These are phyloP conservation scores for Wallacemonas sp. DNA, from an alignment of 208 protist genomes.

Conservation along the genomic window DNA sequence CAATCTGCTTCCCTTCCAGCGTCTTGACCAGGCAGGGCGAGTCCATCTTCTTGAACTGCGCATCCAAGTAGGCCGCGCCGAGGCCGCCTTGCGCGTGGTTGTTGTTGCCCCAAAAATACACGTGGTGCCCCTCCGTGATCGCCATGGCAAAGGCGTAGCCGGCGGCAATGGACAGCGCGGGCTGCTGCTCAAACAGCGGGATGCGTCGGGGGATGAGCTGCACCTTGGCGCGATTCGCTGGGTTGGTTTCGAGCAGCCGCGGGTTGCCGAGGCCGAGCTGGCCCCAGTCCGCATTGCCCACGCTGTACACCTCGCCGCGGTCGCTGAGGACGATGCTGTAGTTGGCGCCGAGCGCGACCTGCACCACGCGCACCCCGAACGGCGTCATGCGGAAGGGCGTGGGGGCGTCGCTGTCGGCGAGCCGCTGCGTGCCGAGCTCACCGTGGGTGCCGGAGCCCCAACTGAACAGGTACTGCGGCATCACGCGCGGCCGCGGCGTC, in stretches of 20 bases:
- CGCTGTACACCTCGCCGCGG: slow-evolving; percentile 70
- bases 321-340: slow-evolving; percentile 76
- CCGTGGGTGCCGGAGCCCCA: slow-evolving; percentile 80
- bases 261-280: slow-evolving; percentile 75
- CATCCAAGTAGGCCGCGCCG: slow-evolving; percentile 58
- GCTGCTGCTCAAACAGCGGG: slow-evolving; percentile 62
- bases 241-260: slow-evolving; percentile 37
- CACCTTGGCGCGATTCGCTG: slow-evolving; percentile 46
- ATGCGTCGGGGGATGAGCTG: slow-evolving; percentile 69
- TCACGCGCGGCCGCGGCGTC: slow-evolving; percentile 30
- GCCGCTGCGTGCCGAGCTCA: slow-evolving; percentile 79
- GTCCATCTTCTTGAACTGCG: slow-evolving; percentile 66
- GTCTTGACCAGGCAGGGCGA: slow-evolving; percentile 62
- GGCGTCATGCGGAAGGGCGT: slow-evolving; percentile 63
- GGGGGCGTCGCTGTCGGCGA: slow-evolving; percentile 57
- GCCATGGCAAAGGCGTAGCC: slow-evolving; percentile 90
- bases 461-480: slow-evolving; percentile 71
- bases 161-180: slow-evolving; percentile 55
- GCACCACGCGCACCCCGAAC: slow-evolving; percentile 58
- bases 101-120: slow-evolving; percentile 93
- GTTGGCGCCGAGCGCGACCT: slow-evolving; percentile 81
- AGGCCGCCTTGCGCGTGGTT: slow-evolving; percentile 89
- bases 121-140: slow-evolving; percentile 58
- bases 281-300: slow-evolving; percentile 86
- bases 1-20: slow-evolving; percentile 67